Conservation (phyloP, 2,329 filamentous ascomycete species). For the Talaromyces amestolkiae region DNA sequence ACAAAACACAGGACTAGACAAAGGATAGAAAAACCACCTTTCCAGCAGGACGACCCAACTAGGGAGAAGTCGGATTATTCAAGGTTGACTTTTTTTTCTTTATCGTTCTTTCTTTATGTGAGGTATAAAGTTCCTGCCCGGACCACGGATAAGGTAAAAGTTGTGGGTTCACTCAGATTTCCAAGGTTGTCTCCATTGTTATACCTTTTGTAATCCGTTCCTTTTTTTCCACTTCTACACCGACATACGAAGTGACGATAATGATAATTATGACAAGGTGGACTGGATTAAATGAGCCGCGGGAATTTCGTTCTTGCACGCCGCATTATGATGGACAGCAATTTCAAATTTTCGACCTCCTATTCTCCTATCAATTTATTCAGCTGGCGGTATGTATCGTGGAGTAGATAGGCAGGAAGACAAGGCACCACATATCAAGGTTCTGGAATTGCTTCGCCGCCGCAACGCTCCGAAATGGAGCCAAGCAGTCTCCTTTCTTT, state of each 20-base stretch:
- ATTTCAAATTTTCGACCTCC: constrained; percentile 1
- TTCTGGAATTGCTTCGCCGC: constrained; percentile 12
- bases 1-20: constrained; percentile 19
- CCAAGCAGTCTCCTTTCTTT: constrained; percentile 11
- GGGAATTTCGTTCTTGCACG: neutral
- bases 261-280: constrained; percentile 2
- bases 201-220: neutral
- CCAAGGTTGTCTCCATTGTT: constrained; percentile 8
- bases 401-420: neutral
- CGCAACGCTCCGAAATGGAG: constrained; percentile 10
- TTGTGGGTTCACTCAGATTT: constrained; percentile 3
- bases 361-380: constrained; percentile 10
- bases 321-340: constrained; percentile 3
- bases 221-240: neutral
- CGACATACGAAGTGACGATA: neutral
- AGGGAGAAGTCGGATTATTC: neutral
- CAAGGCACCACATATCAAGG: neutral
- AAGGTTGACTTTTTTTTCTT: neutral
- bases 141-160: constrained; percentile 28
- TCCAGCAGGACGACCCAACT: neutral
- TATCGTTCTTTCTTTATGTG: neutral
- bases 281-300: neutral
- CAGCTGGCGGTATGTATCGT: constrained; percentile 4
- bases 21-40: neutral
- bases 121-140: constrained; percentile 32